phyloP scores from a whole-genome alignment of 1,284 basidiomycete genomes.

The Bjerkandera adusta region DNA sequence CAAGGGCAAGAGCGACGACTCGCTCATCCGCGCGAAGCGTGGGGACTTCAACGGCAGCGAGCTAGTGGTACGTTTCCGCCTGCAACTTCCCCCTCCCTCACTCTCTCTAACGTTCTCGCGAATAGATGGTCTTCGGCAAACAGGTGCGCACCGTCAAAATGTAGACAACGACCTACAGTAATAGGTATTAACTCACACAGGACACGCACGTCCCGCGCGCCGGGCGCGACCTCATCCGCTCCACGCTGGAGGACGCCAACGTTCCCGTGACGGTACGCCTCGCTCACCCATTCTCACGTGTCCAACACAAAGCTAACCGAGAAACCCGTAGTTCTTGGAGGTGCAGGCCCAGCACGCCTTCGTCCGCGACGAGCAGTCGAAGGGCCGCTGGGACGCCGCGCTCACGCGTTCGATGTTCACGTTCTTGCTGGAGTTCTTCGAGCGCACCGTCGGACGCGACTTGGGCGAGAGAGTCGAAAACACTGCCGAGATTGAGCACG shows the following conservation, averaged over 20 bases:
- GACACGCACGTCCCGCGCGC: slow-evolving; percentile 88
- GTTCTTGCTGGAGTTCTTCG: slow-evolving; percentile 93
- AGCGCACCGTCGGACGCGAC: slow-evolving; percentile 80
- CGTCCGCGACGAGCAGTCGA: slow-evolving; percentile 86
- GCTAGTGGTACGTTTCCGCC: slow-evolving; percentile 59
- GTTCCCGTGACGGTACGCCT: slow-evolving; percentile 63
- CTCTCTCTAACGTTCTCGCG: not conserved
- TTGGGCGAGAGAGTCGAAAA: slow-evolving; percentile 61
- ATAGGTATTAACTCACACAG: slow-evolving; percentile 30
- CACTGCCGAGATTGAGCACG: slow-evolving; percentile 60
- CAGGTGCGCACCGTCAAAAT: slow-evolving; percentile 55
- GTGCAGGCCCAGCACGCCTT: slow-evolving; percentile 95
- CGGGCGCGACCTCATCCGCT: slow-evolving; percentile 82
- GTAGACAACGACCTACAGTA: not conserved
- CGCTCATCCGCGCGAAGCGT: slow-evolving; percentile 65
- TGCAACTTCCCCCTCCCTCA: not conserved
- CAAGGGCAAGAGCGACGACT: slow-evolving; percentile 81
- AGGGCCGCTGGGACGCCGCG: slow-evolving; percentile 92
- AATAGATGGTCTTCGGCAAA: slow-evolving; percentile 90
- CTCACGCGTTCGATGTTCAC: slow-evolving; percentile 78
- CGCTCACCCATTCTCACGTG: slow-evolving; percentile 4
- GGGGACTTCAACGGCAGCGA: slow-evolving; percentile 80
- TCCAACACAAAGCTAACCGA: not conserved
- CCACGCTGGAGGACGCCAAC: slow-evolving; percentile 75
- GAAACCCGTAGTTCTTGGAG: slow-evolving; percentile 72